Evolutionary conservation across 208 protist species (phyloP).

Genomic region (Herpetomonas samuelpessoai): DNA sequence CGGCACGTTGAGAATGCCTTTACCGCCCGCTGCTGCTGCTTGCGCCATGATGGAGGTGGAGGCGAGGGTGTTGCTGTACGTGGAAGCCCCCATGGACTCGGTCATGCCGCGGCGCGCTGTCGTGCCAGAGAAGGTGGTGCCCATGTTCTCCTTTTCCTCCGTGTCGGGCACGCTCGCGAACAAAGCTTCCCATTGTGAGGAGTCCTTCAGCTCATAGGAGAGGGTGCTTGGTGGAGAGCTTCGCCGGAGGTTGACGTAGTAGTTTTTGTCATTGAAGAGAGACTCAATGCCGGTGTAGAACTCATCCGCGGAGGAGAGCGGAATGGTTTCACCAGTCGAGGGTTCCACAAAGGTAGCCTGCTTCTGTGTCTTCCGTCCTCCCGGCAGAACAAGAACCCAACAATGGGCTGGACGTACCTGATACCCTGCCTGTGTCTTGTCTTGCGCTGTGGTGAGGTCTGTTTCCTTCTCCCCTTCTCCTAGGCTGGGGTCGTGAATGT

Average conservation of each 20-base stretch:
- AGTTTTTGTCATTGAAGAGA: slow-evolving; percentile 89
- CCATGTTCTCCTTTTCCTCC: slow-evolving; percentile 24
- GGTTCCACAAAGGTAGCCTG: slow-evolving; percentile 85
- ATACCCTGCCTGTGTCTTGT: neutral
- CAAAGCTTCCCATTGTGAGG: slow-evolving; percentile 76
- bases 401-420: slow-evolving; percentile 49
- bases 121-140: neutral
- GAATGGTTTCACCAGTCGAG: slow-evolving; percentile 67
- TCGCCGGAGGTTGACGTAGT: slow-evolving; percentile 84
- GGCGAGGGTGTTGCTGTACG: slow-evolving; percentile 4
- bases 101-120: slow-evolving; percentile 18
- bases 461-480: neutral
- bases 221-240: slow-evolving; percentile 54
- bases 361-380: slow-evolving; percentile 47
- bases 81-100: slow-evolving; percentile 10
- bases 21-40: slow-evolving; percentile 17
- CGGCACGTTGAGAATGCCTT: slow-evolving; percentile 28
- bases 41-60: slow-evolving; percentile 8
- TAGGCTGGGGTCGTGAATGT: slow-evolving; percentile 3
- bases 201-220: slow-evolving; percentile 56
- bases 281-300: slow-evolving; percentile 84
- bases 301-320: slow-evolving; percentile 25
- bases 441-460: neutral
- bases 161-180: slow-evolving; percentile 32
- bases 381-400: slow-evolving; percentile 87